Evolutionary conservation across 768 basidiomycete species (phyloP).

Genomic region (Kondoa malvinella): DNA sequence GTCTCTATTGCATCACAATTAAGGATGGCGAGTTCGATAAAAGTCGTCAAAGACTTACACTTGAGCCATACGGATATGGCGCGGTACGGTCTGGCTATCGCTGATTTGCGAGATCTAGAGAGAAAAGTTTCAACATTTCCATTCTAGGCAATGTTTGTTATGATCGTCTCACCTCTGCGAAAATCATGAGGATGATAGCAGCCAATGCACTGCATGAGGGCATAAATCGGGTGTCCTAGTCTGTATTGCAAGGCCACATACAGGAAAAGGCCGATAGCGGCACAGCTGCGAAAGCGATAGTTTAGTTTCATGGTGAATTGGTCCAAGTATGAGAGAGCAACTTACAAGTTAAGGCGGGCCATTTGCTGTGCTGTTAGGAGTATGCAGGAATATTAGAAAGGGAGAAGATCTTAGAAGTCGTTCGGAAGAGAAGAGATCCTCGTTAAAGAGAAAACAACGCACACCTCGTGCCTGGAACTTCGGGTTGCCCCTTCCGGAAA

Average conservation of each 20-base stretch:
- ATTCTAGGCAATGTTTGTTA: neutral
- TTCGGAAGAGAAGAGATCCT: no score
- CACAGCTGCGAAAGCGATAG: neutral
- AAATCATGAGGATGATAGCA: neutral
- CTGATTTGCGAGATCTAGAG: neutral
- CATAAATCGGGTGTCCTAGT: neutral
- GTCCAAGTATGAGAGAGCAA: neutral
- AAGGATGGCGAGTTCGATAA: neutral
- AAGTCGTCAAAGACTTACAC: neutral
- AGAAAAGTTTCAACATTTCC: neutral
- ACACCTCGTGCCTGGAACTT: no score
- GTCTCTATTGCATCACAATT: constrained; percentile 1
- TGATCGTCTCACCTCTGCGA: neutral
- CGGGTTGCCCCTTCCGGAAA: no score
- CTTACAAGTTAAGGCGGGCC: neutral
- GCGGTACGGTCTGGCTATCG: neutral
- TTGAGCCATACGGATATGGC: neutral
- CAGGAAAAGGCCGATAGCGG: neutral
- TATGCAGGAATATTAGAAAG: neutral
- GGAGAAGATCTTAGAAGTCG: no score
- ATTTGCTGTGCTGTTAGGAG: neutral
- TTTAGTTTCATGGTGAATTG: neutral
- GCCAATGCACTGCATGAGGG: neutral
- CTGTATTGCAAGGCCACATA: neutral
- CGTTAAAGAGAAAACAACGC: no score